Evolutionary conservation across 2,329 filamentous ascomycete species (phyloP).

Genomic region (Neonectria magnoliae): DNA sequence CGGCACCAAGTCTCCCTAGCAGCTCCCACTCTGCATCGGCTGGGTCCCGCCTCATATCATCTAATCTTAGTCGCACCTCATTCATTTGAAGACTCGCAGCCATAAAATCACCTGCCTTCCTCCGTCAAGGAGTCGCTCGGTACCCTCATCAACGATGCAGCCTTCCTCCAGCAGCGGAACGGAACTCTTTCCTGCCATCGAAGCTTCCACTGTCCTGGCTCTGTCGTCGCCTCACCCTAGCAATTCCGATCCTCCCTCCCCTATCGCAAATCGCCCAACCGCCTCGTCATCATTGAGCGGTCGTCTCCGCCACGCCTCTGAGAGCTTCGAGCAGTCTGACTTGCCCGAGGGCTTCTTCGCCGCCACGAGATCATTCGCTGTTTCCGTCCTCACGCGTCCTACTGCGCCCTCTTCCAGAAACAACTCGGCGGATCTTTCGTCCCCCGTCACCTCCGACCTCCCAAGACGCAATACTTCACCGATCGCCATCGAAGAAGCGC

Average conservation of each 20-base stretch:
- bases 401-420: conserved; percentile 29
- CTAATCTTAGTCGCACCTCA: not conserved
- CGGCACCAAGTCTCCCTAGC: not conserved
- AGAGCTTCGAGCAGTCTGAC: conserved; percentile 57
- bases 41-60: not conserved
- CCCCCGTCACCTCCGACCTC: conserved; percentile 36
- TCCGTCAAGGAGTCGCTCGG: not conserved
- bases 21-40: not conserved
- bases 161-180: conserved; percentile 32
- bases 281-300: conserved; percentile 47
- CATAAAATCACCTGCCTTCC: not conserved
- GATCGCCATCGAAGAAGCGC: conserved; percentile 34
- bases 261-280: conserved; percentile 38
- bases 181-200: conserved; percentile 43
- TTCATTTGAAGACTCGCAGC: not conserved
- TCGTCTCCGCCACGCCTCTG: conserved; percentile 46
- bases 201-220: conserved; percentile 3
- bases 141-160: conserved; percentile 11
- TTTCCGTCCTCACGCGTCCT: conserved; percentile 49
- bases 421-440: conserved; percentile 29
- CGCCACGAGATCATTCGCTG: conserved; percentile 57
- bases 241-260: conserved; percentile 16
- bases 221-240: conserved; percentile 31
- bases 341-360: conserved; percentile 59
- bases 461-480: conserved; percentile 36